Conservation (phyloP, 768 basidiomycete genomes). For the Termitomyces heimii region DNA sequence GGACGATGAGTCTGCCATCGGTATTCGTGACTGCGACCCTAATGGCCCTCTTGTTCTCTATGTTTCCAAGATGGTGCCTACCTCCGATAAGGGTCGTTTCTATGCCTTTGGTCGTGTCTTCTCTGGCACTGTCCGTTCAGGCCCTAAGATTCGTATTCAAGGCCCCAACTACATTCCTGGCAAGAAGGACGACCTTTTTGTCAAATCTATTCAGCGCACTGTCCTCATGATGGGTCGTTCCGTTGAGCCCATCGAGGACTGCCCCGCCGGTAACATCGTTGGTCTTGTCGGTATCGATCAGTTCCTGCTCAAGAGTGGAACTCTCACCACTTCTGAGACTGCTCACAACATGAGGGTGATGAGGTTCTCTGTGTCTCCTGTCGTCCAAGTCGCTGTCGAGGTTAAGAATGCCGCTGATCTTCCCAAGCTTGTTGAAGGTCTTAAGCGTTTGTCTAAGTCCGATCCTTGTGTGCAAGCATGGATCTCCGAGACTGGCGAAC, state of each 20-base stretch:
- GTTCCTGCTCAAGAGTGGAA: constrained; percentile 99
- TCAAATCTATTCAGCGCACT: constrained; percentile 98
- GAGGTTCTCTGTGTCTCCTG: constrained; percentile 99
- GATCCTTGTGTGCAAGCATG: constrained; percentile 97
- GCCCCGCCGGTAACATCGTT: constrained; percentile 95
- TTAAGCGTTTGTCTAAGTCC: constrained; percentile 99
- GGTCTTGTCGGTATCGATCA: constrained; percentile 99
- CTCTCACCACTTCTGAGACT: constrained; percentile 93
- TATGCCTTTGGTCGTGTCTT: constrained; percentile 99
- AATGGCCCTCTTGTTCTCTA: constrained; percentile 94
- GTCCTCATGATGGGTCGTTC: constrained; percentile 99
- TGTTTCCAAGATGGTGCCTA: constrained; percentile 99
- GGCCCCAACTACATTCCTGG: constrained; percentile 98
- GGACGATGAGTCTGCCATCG: constrained; percentile 99
- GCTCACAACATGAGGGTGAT: constrained; percentile 99
- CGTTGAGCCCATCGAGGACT: constrained; percentile 97
- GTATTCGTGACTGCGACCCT: constrained; percentile 96
- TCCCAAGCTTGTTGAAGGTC: constrained; percentile 98
- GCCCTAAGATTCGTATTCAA: constrained; percentile 98
- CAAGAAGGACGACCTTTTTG: constrained; percentile 95
- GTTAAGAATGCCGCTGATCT: constrained; percentile 99
- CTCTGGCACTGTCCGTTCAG: constrained; percentile 93
- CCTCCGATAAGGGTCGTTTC: constrained; percentile 99
- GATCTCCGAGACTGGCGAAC: constrained; percentile 89
- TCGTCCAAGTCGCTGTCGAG: constrained; percentile 97